Base-by-base conservation (phyloP, 768 basidiomycete genomes). In the Tremella yokohamensis region DNA sequence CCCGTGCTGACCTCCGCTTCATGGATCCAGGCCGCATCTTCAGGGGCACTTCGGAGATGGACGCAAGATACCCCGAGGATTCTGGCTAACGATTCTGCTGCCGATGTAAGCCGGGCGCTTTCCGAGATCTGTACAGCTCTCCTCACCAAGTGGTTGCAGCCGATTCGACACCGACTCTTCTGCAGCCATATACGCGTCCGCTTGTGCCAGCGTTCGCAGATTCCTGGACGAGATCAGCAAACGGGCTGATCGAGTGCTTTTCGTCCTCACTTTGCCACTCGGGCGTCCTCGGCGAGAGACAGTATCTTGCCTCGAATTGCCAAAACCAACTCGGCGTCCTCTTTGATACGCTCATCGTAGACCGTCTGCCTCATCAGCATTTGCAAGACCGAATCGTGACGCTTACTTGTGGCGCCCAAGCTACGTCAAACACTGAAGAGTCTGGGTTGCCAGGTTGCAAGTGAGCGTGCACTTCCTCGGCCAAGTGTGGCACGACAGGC, bases 401-500 rank as follows among this genome's bases (percentile, higher is more conserved):
- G 77, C 85, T 34, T 65, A 90, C 91, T 59, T 89, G 68, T 20
- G 84, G 81, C 44, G 64, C 69, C 91, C 91, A 94, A n/a, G 77
- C 78, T 2, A 78, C 80, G 60, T 79, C 79, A 68, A 92, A 94
- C n/a, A 89, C 81, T 0, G 89, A 92, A 0, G 70, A n/a, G 8
- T 13, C 29, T 34, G 29, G 4, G 29, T 39, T 8, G 52, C 37
- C 2, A 58, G 57, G 0, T 1, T 11, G 0, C 58, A 51, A 13
- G 72, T 73, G 20, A 79, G 77, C 82, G 37, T 64, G 63, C 55
- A 93, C 84, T 75, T 97, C 94, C 76, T 96, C 92, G 0, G 90
- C 88, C 4, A 96, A 82, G 70, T 94, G 88, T 8, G 94, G 94
- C 1, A 90, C 79, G 24, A 97, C 84, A 0, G 94, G 94, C 0